A percentile compares a stretch with the other conserved stretches of the same genome.
Evolutionary conservation across 78 protist species (phyloP).

Genomic region (Emiliania huxleyi): DNA sequence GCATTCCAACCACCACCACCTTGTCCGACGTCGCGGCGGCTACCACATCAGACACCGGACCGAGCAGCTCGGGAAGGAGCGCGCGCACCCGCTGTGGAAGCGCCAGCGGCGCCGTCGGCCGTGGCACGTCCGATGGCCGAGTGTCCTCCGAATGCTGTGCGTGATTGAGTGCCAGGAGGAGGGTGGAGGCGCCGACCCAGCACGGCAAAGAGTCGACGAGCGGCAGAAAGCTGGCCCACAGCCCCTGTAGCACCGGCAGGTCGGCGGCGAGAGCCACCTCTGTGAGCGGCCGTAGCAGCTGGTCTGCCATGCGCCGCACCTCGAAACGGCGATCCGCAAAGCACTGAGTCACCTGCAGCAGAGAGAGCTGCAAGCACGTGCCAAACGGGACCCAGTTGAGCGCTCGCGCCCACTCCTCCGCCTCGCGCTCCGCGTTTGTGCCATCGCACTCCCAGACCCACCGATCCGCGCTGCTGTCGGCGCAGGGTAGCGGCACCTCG

Average conservation of each 20-base stretch:
- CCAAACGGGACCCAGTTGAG: not conserved
- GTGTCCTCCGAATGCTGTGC: not conserved
- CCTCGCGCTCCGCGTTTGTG: not conserved
- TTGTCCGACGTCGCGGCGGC: not conserved
- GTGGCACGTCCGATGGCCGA: not conserved
- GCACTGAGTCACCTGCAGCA: not conserved
- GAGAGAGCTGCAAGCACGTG: not conserved
- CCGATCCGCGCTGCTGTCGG: too few species aligned
- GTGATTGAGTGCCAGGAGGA: not conserved
- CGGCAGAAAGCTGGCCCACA: not conserved
- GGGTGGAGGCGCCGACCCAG: not conserved
- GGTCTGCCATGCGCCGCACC: conserved; percentile 15
- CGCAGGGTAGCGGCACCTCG: too few species aligned
- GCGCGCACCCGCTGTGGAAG: not conserved
- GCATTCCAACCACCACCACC: not conserved
- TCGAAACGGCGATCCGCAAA: conserved; percentile 11
- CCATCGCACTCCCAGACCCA: too few species aligned
- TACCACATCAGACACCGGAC: not conserved
- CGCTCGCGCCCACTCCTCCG: not conserved
- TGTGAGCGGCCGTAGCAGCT: not conserved
- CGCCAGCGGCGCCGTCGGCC: not conserved
- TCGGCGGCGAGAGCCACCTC: not conserved
- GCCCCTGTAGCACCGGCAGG: not conserved
- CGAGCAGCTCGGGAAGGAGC: not conserved
- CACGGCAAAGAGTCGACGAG: conserved; percentile 13